phyloP scores from a whole-genome alignment of 768 basidiomycete species.

The Galerina sulciceps region DNA sequence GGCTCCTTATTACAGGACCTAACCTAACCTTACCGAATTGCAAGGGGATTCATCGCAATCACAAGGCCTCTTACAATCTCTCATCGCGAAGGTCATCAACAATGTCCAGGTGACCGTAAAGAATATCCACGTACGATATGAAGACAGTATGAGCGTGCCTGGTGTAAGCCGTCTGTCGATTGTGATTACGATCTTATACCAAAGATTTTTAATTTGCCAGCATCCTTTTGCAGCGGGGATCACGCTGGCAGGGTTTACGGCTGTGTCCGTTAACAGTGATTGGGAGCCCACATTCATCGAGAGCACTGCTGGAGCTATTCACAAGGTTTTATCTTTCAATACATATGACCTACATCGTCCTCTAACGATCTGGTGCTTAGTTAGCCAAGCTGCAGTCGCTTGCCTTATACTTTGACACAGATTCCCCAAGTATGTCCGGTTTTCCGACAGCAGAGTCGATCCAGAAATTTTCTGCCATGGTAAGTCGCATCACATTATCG shows the following conservation, averaged over 20 bases:
- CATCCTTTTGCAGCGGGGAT: conserved; percentile 94
- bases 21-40: background rate
- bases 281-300: conserved; percentile 95
- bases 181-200: background rate
- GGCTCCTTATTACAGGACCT: background rate
- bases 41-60: conserved; percentile 67
- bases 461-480: conserved; percentile 76
- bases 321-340: conserved; percentile 63
- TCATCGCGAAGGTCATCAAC: conserved; percentile 90
- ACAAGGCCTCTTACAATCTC: conserved; percentile 83
- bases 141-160: conserved; percentile 92
- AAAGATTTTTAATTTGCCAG: conserved; percentile 38
- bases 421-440: conserved; percentile 78
- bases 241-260: conserved; percentile 86
- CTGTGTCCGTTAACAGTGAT: conserved; percentile 83
- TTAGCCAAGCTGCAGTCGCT: conserved; percentile 86
- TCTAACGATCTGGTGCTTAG: conserved; percentile 40
- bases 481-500: conserved; percentile 28
- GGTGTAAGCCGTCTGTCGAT: conserved; percentile 59
- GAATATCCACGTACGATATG: conserved; percentile 96
- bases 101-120: conserved; percentile 95
- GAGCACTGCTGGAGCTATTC: conserved; percentile 82
- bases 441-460: conserved; percentile 67
- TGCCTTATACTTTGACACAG: conserved; percentile 95
- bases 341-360: too few species aligned